Evolutionary conservation across 805 yeast species (phyloP), one percentile per base, ranked within the genome.

Genomic region (Wickerhamiella sorbophila): DNA sequence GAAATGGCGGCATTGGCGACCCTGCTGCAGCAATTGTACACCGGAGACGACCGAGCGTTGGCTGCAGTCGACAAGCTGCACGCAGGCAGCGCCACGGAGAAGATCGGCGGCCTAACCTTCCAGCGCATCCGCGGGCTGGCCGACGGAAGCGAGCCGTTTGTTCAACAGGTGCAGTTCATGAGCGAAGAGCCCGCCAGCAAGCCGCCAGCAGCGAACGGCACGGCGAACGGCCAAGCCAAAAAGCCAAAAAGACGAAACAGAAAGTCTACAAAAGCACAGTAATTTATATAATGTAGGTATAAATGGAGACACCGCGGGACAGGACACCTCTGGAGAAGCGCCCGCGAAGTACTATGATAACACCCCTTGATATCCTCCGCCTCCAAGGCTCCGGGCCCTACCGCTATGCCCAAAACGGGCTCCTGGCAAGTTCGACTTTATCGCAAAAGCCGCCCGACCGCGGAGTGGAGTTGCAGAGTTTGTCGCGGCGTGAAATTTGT

Each of bases 31-130:
- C 35, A 43, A 37, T 48, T 61, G 14, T 61, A 61, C 38, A 39
- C 38, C 2, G 64, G 61, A 10, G 60, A 61, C 33, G 62, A 57
- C 10, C 36, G 48, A 1, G 49, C 64, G 9, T 46, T 59, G n/a
- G 53, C 47, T 29, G 55, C 62, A 12, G 49, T 57, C 14, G 54
- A 50, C 18, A 49, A 51, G 46, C 52, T 61, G 26, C 42, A 34
- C n/a, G 41, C 42, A 3, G 63, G 59, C n/a, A 39, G 48, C 2
- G 47, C 43, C 6, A 56, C 53, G 33, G 40, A 49, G 5, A 52
- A 61, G 5, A 43, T 44, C 22, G 57, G 47, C 16, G 44, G 31
- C 14, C 36, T 27, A 24, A 38, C 40, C 3, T 44, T 22, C 29
- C 39, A 37, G 10, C 41, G 26, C 29, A 12, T 44, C 18, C 18